These are phyloP conservation scores for Aquilaria yunnanensis DNA, from an alignment of 345 rosid species.

Conservation along the genomic window DNA sequence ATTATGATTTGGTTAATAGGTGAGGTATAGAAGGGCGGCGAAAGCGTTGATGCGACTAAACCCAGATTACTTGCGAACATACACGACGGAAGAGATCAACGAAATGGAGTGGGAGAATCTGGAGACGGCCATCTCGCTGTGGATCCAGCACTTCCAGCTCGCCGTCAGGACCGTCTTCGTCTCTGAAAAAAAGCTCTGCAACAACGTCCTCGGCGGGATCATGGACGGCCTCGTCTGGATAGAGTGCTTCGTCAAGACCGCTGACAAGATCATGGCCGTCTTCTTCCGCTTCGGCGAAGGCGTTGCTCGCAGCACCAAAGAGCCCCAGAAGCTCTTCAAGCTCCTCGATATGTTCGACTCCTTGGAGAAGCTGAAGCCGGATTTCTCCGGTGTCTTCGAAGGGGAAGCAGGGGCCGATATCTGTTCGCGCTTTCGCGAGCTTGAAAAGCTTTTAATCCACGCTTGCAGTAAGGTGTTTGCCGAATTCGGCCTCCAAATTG, in stretches of 20 bases:
- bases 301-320: slow-evolving; percentile 50
- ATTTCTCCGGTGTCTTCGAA: slow-evolving; percentile 41
- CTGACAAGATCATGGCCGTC: slow-evolving; percentile 65
- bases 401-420: slow-evolving; percentile 60
- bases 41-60: slow-evolving; percentile 52
- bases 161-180: slow-evolving; percentile 39
- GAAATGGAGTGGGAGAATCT: slow-evolving; percentile 58
- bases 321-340: slow-evolving; percentile 66
- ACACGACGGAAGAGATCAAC: slow-evolving; percentile 52
- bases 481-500: slow-evolving; percentile 64
- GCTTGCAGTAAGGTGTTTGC: slow-evolving; percentile 45
- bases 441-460: slow-evolving; percentile 50
- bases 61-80: slow-evolving; percentile 47
- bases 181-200: slow-evolving; percentile 51
- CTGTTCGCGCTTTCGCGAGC: slow-evolving; percentile 46
- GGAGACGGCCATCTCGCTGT: slow-evolving; percentile 51
- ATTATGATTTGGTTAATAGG: slow-evolving; percentile 22
- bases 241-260: slow-evolving; percentile 56
- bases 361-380: slow-evolving; percentile 38
- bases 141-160: slow-evolving; percentile 53
- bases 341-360: slow-evolving; percentile 59
- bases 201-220: slow-evolving; percentile 34
- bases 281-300: slow-evolving; percentile 71
- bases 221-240: slow-evolving; percentile 45
- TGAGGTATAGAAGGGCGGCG: slow-evolving; percentile 55